Evolutionary conservation across 2,329 filamentous ascomycete species (phyloP).

Genomic region (Zymoseptoria pseudotritici): DNA sequence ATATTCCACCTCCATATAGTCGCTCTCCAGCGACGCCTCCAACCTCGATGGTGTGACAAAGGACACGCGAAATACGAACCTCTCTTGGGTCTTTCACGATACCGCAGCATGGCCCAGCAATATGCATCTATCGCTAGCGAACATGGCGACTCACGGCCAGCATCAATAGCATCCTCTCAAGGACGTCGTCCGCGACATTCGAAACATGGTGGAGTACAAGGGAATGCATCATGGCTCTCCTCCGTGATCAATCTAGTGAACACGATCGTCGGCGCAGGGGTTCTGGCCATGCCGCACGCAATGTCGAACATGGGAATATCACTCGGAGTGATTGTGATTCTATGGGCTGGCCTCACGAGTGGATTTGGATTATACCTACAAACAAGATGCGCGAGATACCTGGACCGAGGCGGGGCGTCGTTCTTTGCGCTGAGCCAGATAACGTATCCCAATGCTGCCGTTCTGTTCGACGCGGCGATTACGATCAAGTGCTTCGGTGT

Average conservation of each 20-base stretch:
- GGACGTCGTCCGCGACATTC: conserved; percentile 54
- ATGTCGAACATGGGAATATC: conserved; percentile 93
- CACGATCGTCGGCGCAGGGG: conserved; percentile 91
- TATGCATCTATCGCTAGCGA: conserved; percentile 37
- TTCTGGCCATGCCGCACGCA: conserved; percentile 90
- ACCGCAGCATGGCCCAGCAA: conserved; percentile 30
- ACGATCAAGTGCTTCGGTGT: conserved; percentile 98
- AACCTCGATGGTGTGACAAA: neutral
- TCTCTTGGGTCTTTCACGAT: neutral
- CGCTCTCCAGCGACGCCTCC: neutral
- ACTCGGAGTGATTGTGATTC: conserved; percentile 72
- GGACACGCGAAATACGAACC: neutral
- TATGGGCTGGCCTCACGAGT: conserved; percentile 84
- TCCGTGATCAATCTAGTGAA: conserved; percentile 94
- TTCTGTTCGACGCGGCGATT: conserved; percentile 92
- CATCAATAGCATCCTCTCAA: conserved; percentile 31
- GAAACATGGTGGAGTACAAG: conserved; percentile 60
- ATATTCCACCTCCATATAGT: neutral
- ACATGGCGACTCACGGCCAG: conserved; percentile 31
- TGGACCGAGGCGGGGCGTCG: conserved; percentile 79
- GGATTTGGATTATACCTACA: conserved; percentile 94
- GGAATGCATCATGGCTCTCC: conserved; percentile 80
- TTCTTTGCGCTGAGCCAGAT: conserved; percentile 97
- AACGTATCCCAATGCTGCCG: conserved; percentile 91
- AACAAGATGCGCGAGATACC: conserved; percentile 82